These are phyloP conservation scores for Sordaria brevicollis DNA, from an alignment of 495 filamentous ascomycete genomes.

Conservation along the genomic window DNA sequence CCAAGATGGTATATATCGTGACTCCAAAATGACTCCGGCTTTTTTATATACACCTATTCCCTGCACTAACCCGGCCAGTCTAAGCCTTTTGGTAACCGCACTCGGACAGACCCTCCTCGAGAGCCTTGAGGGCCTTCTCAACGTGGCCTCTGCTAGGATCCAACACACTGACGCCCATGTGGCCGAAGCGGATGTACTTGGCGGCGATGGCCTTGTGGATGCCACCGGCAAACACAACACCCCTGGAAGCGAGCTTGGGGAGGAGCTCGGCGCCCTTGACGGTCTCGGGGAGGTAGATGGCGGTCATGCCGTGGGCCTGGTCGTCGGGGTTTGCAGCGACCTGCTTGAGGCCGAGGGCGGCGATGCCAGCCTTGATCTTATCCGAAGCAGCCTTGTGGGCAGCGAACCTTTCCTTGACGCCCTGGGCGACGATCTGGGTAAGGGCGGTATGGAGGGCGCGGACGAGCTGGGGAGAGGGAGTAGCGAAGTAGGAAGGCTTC, in stretches of 20 bases:
- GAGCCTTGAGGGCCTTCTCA: constrained; percentile 65
- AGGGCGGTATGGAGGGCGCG: constrained; percentile 93
- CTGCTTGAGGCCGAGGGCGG: constrained; percentile 75
- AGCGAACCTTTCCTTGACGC: constrained; percentile 70
- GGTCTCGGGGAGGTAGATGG: constrained; percentile 84
- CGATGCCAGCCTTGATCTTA: constrained; percentile 69
- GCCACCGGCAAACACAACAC: constrained; percentile 88
- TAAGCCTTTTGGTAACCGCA: constrained; percentile 51
- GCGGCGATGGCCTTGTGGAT: constrained; percentile 69
- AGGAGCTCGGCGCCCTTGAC: constrained; percentile 71
- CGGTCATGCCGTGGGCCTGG: constrained; percentile 96
- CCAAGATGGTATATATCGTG: neutral
- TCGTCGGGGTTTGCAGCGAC: constrained; percentile 73
- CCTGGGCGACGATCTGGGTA: constrained; percentile 67
- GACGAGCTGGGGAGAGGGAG: constrained; percentile 86
- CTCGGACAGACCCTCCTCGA: constrained; percentile 65
- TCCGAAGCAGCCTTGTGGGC: constrained; percentile 65
- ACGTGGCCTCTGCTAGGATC: constrained; percentile 59
- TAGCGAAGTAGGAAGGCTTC: constrained; percentile 97
- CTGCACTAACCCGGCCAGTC: neutral
- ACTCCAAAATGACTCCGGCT: neutral
- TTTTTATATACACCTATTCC: neutral
- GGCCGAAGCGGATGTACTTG: constrained; percentile 58
- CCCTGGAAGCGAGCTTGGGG: constrained; percentile 77
- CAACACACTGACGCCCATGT: constrained; percentile 91